Evolutionary conservation across 2,329 filamentous ascomycete genomes (phyloP).

Genomic region (Alternaria sp.): DNA sequence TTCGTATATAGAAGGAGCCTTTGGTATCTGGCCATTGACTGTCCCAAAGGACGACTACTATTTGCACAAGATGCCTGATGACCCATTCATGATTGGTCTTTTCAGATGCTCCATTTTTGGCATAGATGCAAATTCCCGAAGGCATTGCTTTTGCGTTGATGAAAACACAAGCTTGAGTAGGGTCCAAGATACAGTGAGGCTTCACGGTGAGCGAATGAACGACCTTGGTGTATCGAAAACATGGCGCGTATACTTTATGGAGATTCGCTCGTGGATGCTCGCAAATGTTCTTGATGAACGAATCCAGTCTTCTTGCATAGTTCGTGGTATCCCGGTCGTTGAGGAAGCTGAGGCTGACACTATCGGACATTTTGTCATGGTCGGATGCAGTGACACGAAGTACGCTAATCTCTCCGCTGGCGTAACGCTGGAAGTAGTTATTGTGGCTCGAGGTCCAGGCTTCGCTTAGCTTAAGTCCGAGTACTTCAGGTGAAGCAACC

Average conservation of each 20-base stretch:
- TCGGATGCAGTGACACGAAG: conserved; percentile 1
- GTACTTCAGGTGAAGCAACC: not conserved
- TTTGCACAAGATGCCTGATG: not conserved
- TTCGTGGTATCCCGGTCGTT: not conserved
- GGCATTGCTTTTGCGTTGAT: not conserved
- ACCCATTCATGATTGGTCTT: not conserved
- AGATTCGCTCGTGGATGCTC: not conserved
- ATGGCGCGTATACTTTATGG: not conserved
- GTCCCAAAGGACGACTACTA: not conserved
- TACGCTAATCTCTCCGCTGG: not conserved
- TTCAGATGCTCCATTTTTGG: conserved; percentile 1
- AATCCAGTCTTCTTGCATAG: not conserved
- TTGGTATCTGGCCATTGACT: no score
- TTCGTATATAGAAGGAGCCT: no score
- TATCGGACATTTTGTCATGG: not conserved
- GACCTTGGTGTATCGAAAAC: not conserved
- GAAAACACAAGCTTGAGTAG: conserved; percentile 1
- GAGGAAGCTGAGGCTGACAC: not conserved
- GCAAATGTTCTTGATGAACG: not conserved
- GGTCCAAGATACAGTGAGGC: not conserved
- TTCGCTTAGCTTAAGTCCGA: not conserved
- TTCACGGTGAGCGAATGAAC: not conserved
- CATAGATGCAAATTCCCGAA: not conserved
- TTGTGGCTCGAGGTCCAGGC: conserved; percentile 1
- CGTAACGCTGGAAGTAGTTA: not conserved